A percentile compares a stretch with the other conserved stretches of the same genome.
These are phyloP conservation scores for Rhizopus sp. DNA, from an alignment of 371 early-diverging fungal genomes.

Conservation along the genomic window DNA sequence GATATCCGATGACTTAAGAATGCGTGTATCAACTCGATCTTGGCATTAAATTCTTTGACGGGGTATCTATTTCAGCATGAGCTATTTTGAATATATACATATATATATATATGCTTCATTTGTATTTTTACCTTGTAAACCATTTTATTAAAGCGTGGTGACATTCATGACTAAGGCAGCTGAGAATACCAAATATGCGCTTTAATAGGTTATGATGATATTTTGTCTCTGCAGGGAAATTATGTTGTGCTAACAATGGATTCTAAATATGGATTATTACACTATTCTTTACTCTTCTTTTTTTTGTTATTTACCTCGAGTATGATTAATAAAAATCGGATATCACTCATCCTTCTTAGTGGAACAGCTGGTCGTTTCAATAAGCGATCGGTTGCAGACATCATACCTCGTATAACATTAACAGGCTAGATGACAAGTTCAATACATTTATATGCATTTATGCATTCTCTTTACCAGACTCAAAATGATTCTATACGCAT, in stretches of 20 bases:
- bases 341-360: constrained; percentile 55
- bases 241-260: constrained; percentile 69
- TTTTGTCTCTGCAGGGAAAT: constrained; percentile 66
- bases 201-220: constrained; percentile 74
- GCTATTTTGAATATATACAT: neutral
- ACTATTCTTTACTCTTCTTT: neutral
- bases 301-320: constrained; percentile 62
- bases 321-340: constrained; percentile 80
- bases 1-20: constrained; percentile 81
- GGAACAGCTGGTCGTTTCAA: constrained; percentile 80
- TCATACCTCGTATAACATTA: constrained; percentile 70
- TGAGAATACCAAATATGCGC: constrained; percentile 73
- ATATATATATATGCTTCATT: neutral
- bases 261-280: constrained; percentile 42
- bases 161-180: constrained; percentile 73
- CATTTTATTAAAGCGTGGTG: constrained; percentile 79
- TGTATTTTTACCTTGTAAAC: constrained; percentile 63
- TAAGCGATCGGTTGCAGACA: constrained; percentile 74
- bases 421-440: constrained; percentile 41
- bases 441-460: neutral
- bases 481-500: constrained; percentile 68
- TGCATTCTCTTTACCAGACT: constrained; percentile 53
- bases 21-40: constrained; percentile 78
- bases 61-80: constrained; percentile 47
- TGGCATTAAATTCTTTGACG: constrained; percentile 61